These are phyloP conservation scores for Jacaranda copaia DNA, from an alignment of 257 asterid species.

Conservation along the genomic window DNA sequence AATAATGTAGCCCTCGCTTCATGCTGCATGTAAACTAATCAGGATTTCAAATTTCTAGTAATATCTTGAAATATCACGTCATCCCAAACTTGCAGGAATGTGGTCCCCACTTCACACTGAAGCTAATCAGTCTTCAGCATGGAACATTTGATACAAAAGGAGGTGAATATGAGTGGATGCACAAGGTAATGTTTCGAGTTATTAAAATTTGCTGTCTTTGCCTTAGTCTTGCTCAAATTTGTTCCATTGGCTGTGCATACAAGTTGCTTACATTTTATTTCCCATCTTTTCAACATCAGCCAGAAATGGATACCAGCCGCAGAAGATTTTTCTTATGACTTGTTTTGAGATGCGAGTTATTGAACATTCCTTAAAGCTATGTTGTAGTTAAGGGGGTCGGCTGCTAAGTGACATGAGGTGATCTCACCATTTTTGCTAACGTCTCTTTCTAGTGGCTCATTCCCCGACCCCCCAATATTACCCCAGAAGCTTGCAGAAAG, in stretches of 20 bases:
- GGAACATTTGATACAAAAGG: conserved; percentile 92
- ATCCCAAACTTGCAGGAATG: conserved; percentile 70
- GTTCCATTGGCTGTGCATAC: not conserved
- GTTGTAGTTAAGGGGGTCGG: not conserved
- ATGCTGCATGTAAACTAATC: not conserved
- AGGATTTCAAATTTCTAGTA: not conserved
- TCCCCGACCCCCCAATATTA: not conserved
- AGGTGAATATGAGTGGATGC: conserved; percentile 97
- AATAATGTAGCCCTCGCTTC: not conserved
- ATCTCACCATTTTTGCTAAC: not conserved
- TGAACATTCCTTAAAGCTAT: not conserved
- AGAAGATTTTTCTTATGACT: conserved; percentile 80
- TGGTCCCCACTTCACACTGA: conserved; percentile 92
- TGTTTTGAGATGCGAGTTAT: not conserved
- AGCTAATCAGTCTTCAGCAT: conserved; percentile 83
- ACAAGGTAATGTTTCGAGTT: conserved; percentile 64
- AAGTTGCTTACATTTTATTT: conserved; percentile 13
- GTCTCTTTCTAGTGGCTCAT: not conserved
- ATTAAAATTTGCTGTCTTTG: not conserved
- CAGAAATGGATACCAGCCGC: conserved; percentile 96
- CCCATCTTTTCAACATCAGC: conserved; percentile 50
- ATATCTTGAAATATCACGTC: not conserved
- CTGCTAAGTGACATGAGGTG: not conserved
- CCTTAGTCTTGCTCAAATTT: not conserved
- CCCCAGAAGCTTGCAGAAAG: not conserved